Evolutionary conservation across 495 filamentous ascomycete genomes (phyloP).

Genomic region (Aspergillus nanangensis): DNA sequence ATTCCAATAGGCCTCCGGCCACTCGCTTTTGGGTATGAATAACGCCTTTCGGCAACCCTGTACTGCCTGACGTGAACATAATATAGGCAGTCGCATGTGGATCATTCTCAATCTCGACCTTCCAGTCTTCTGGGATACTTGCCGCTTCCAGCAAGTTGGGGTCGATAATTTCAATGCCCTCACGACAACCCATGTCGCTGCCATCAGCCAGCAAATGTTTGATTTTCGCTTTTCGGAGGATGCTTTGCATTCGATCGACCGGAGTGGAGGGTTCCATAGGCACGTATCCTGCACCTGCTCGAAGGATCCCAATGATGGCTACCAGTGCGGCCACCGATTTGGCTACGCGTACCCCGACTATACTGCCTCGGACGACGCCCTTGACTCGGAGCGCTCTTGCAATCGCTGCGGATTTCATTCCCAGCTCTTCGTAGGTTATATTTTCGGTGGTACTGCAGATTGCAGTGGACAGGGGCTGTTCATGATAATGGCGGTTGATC

Average conservation of each 20-base stretch:
- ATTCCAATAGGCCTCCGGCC: not conserved
- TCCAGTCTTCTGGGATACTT: not conserved
- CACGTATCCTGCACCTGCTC: not conserved
- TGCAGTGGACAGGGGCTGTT: not conserved
- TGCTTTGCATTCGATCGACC: not conserved
- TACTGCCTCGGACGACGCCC: not conserved
- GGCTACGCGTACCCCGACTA: not conserved
- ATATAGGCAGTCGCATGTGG: constrained; percentile 2
- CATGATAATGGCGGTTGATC: not conserved
- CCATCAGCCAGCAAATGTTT: not conserved
- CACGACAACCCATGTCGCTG: not conserved
- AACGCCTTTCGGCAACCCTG: constrained; percentile 36
- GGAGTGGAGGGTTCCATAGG: not conserved
- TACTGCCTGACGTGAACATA: constrained; percentile 33
- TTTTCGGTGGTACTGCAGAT: not conserved
- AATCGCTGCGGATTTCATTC: not conserved
- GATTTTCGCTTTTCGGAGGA: not conserved
- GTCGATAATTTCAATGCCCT: not conserved
- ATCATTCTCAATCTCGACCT: not conserved
- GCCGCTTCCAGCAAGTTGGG: not conserved
- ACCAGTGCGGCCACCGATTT: not conserved
- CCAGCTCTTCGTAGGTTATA: not conserved
- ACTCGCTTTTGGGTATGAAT: constrained; percentile 32
- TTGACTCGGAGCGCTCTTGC: not conserved
- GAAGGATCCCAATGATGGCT: not conserved